Evolutionary conservation across 164 flowering plant species (phyloP).

Genomic region (Liriodendron chinense): DNA sequence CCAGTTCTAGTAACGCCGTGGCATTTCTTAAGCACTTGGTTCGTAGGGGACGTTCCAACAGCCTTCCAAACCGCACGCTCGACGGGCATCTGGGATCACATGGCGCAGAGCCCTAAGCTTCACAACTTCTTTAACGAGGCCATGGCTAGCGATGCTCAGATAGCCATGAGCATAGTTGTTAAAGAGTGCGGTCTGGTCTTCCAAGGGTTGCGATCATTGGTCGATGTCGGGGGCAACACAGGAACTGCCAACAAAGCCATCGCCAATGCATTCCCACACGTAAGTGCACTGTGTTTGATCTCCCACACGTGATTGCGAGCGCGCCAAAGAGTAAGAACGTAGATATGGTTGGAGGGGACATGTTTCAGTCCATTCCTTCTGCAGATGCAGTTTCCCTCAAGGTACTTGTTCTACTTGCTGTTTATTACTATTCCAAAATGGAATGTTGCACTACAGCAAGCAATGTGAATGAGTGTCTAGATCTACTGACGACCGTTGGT

Average conservation of each 20-base stretch:
- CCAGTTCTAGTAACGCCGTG: conserved; percentile 22
- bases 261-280: background rate
- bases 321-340: conserved; percentile 15
- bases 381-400: conserved; percentile 27
- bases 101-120: conserved; percentile 1
- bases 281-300: conserved; percentile 34
- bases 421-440: too few species aligned
- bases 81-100: conserved; percentile 13
- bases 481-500: too few species aligned
- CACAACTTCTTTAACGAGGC: conserved; percentile 29
- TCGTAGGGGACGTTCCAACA: conserved; percentile 10
- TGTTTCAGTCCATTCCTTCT: conserved; percentile 27
- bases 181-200: conserved; percentile 20
- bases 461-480: too few species aligned
- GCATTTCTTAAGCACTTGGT: conserved; percentile 23
- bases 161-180: conserved; percentile 24
- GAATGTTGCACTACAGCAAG: too few species aligned
- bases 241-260: background rate
- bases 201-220: background rate
- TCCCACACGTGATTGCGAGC: conserved; percentile 37
- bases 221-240: background rate
- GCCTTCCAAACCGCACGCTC: conserved; percentile 24
- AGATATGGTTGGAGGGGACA: conserved; percentile 25
- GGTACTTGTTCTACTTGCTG: conserved; percentile 1
- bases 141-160: conserved; percentile 41